These are phyloP conservation scores for Rhynchosporium secalis DNA, from an alignment of 2,329 filamentous ascomycete genomes.

Conservation along the genomic window DNA sequence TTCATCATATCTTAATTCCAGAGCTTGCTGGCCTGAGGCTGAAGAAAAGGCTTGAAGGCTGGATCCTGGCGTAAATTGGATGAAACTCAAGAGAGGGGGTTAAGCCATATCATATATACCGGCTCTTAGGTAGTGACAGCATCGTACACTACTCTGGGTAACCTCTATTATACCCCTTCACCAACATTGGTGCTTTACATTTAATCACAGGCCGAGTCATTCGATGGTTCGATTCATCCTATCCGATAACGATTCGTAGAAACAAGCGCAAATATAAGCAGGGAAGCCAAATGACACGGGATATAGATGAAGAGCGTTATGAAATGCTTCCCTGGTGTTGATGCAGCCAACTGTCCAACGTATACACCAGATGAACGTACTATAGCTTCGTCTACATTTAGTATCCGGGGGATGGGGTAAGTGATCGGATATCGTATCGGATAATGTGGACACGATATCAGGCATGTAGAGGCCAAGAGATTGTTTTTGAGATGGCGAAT, in stretches of 20 bases:
- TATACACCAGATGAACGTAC: neutral
- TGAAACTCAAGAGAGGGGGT: neutral
- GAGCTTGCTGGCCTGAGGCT: neutral
- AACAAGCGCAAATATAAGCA: neutral
- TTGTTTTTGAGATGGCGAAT: neutral
- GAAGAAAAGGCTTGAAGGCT: conserved; percentile 3
- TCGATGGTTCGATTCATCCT: neutral
- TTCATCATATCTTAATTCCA: conserved; percentile 23
- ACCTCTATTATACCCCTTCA: neutral
- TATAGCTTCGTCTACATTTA: neutral
- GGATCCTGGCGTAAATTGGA: neutral
- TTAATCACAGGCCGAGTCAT: neutral
- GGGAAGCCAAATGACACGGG: conserved; percentile 1
- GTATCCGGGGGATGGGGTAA: neutral
- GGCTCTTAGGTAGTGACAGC: neutral
- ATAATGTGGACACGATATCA: neutral
- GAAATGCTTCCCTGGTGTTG: neutral
- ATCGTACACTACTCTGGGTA: neutral
- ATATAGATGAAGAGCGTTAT: neutral
- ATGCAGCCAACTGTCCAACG: neutral
- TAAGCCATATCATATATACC: neutral
- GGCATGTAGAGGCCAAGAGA: neutral
- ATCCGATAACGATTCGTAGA: neutral
- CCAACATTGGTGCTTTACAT: neutral
- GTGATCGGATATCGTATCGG: neutral